Percentiles rank a stretch among this genome's conserved stretches.
These are phyloP conservation scores for Penicillium robsamsonii DNA, from an alignment of 495 filamentous ascomycete species.

Conservation along the genomic window DNA sequence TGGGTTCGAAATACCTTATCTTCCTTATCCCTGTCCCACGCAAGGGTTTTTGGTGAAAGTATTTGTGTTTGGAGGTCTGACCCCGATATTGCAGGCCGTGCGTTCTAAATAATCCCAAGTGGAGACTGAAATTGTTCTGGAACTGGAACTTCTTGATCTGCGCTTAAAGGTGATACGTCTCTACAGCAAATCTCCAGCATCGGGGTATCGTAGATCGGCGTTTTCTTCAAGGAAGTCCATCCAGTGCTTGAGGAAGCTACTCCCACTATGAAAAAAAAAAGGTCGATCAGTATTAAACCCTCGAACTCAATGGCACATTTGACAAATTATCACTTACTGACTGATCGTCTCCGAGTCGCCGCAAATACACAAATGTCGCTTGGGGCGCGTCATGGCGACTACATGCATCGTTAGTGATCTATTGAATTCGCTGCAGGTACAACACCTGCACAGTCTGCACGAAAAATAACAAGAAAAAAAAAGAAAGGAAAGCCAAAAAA, in stretches of 20 bases:
- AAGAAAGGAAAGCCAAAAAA: neutral
- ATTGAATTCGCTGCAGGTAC: conserved; percentile 8
- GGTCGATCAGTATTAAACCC: conserved; percentile 8
- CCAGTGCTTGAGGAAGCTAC: conserved; percentile 80
- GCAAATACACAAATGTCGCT: conserved; percentile 83
- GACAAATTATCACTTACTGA: conserved; percentile 53
- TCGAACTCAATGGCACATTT: neutral
- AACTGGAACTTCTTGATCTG: neutral
- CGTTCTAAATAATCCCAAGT: neutral
- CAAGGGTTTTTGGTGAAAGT: neutral
- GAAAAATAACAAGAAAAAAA: neutral
- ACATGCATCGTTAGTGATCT: conserved; percentile 3
- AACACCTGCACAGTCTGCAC: neutral
- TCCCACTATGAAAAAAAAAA: conserved; percentile 54
- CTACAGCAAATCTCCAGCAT: conserved; percentile 54
- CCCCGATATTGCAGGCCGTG: neutral
- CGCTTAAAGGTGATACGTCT: too few relatives aligned
- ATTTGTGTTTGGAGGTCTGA: neutral
- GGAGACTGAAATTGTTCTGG: conserved; percentile 3
- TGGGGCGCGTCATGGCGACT: conserved; percentile 96
- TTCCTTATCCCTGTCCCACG: conserved; percentile 16
- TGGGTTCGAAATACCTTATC: neutral
- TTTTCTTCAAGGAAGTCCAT: conserved; percentile 85
- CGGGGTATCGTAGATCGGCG: conserved; percentile 81
- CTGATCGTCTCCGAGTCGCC: conserved; percentile 92